A percentile compares a stretch with the other conserved stretches of the same genome.
These are phyloP conservation scores for Sordariomycetes sp. DNA, from an alignment of 2,329 filamentous ascomycete genomes.

Conservation along the genomic window DNA sequence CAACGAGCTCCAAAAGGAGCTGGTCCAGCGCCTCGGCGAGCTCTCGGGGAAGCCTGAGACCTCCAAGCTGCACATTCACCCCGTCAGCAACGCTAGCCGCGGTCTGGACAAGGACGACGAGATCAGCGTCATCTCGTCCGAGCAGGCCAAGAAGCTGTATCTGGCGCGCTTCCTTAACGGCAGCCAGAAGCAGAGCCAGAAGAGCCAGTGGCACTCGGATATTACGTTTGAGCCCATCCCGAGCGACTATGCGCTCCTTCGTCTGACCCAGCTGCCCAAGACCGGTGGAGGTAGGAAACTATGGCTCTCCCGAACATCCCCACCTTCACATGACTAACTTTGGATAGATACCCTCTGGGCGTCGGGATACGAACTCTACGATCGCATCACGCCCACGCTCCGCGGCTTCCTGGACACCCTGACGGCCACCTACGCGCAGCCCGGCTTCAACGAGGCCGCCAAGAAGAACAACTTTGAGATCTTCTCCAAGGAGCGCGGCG, in stretches of 20 bases:
- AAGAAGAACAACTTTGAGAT: conserved; percentile 30
- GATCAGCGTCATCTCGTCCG: conserved; percentile 54
- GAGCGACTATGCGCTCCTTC: conserved; percentile 49
- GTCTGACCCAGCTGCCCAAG: conserved; percentile 40
- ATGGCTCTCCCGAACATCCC: not conserved
- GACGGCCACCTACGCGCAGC: conserved; percentile 42
- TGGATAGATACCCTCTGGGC: conserved; percentile 51
- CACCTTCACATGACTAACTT: too few relatives aligned
- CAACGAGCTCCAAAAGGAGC: conserved; percentile 54
- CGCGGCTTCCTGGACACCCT: conserved; percentile 47
- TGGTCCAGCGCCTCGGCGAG: conserved; percentile 49
- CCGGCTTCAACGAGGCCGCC: conserved; percentile 37
- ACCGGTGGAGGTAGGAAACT: conserved; percentile 35
- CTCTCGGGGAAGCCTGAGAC: conserved; percentile 44
- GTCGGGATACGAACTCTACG: conserved; percentile 56
- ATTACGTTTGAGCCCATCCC: conserved; percentile 56
- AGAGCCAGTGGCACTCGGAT: conserved; percentile 48
- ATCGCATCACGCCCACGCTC: conserved; percentile 46
- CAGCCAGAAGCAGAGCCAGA: conserved; percentile 32
- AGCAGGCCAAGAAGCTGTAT: conserved; percentile 41
- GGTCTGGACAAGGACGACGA: conserved; percentile 44
- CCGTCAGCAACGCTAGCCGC: conserved; percentile 39
- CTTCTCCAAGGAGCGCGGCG: conserved; percentile 32
- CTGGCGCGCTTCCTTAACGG: conserved; percentile 19
- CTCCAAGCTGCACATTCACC: conserved; percentile 50